Percentiles rank a stretch among this genome's conserved stretches.
These are phyloP conservation scores for Salix viminalis DNA, from an alignment of 345 rosid genomes.

Conservation along the genomic window DNA sequence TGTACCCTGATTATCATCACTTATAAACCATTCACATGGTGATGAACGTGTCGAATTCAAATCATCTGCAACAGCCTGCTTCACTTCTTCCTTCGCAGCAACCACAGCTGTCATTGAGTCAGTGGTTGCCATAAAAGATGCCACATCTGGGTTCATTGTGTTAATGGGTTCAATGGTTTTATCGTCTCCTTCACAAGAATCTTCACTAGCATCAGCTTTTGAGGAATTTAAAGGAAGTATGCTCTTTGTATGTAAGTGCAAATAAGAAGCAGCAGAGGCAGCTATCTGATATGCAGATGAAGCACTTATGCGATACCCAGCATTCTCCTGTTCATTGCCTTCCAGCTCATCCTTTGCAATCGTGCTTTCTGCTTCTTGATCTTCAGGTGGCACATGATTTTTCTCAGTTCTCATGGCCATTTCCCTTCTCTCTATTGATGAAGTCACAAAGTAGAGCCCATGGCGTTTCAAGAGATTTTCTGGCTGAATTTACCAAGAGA, in stretches of 20 bases:
- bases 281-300: constrained; percentile 75
- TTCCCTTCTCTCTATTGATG: constrained; percentile 67
- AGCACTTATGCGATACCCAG: constrained; percentile 42
- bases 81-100: constrained; percentile 89
- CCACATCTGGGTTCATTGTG: constrained; percentile 42
- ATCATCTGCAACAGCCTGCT: constrained; percentile 96
- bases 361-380: constrained; percentile 30
- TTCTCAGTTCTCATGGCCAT: constrained; percentile 40
- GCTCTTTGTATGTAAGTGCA: constrained; percentile 61
- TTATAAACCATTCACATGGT: constrained; percentile 93
- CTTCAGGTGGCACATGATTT: constrained; percentile 32
- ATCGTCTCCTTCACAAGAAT: constrained; percentile 12
- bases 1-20: constrained; percentile 76
- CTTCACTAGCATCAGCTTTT: constrained; percentile 25
- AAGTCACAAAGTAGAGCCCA: constrained; percentile 63
- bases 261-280: constrained; percentile 81
- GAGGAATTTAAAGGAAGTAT: constrained; percentile 56
- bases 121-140: constrained; percentile 76
- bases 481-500: constrained; percentile 42
- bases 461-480: constrained; percentile 52
- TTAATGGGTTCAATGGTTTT: constrained; percentile 25
- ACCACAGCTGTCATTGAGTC: constrained; percentile 97
- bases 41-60: constrained; percentile 63
- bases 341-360: constrained; percentile 22
- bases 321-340: constrained; percentile 31